Conservation (phyloP, 2,329 filamentous ascomycete species). For the Calonectria multiphialidica region DNA sequence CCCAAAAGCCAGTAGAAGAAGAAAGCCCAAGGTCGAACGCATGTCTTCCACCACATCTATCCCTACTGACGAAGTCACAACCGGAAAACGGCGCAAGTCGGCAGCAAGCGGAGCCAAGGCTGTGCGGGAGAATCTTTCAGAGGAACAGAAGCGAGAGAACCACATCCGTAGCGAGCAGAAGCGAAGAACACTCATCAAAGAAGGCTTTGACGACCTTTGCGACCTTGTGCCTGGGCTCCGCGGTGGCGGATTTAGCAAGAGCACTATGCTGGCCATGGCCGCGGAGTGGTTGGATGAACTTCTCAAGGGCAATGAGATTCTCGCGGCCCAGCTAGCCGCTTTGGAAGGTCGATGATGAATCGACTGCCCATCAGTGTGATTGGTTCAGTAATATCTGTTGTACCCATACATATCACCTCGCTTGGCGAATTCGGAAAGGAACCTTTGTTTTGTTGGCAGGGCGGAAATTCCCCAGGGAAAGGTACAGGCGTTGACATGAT, state of each 20-base stretch:
- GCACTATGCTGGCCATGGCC: conserved; percentile 79
- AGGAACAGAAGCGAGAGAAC: conserved; percentile 86
- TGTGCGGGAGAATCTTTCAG: conserved; percentile 78
- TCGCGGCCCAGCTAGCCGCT: conserved; percentile 65
- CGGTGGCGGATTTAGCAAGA: conserved; percentile 85
- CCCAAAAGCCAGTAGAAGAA: conserved; percentile 54
- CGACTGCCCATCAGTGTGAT: not conserved
- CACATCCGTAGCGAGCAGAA: conserved; percentile 92
- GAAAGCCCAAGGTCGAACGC: conserved; percentile 61
- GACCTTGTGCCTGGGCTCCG: conserved; percentile 81
- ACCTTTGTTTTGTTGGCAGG: conserved; percentile 28
- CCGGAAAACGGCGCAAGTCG: conserved; percentile 65
- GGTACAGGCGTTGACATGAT: conserved; percentile 39
- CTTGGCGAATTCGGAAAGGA: conserved; percentile 28
- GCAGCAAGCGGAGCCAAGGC: conserved; percentile 56
- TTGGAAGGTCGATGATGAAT: conserved; percentile 41
- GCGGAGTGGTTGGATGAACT: conserved; percentile 84
- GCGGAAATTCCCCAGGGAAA: conserved; percentile 27
- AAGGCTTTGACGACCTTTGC: conserved; percentile 85
- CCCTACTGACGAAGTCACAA: conserved; percentile 49
- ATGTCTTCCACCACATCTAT: conserved; percentile 45
- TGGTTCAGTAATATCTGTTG: conserved; percentile 9
- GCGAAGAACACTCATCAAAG: conserved; percentile 82
- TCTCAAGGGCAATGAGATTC: conserved; percentile 73
- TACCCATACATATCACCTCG: conserved; percentile 27